Evolutionary conservation across 108 stramenopile genomes (phyloP), one percentile per base, ranked within the genome.

Genomic region (Schizochytrium sp.): DNA sequence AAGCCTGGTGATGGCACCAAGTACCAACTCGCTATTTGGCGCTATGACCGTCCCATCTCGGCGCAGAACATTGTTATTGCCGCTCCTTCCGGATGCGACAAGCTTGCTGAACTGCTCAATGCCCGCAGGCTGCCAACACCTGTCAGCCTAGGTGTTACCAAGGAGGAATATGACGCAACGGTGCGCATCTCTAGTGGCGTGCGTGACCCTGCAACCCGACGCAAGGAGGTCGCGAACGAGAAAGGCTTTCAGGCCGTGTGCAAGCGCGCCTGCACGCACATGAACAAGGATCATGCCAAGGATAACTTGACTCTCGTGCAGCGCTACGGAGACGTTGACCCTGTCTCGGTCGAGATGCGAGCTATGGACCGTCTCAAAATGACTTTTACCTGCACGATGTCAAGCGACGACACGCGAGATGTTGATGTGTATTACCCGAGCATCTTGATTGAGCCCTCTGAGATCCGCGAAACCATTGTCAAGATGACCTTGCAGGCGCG

Each of bases 231-330:
- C 10, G 51, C 45, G 10, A 53, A 45, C 45, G 76, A 47, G 76
- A 23, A 83, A 16, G n/a, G 19, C 28, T 83, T 83, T 45, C 6
- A 83, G 76, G 23, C 12, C 12, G 76, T 23, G 44, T 47, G 45
- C 51, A 18, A 12, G 25, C 76, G 76, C 48, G 45, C 76, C 51
- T n/a, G n/a, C 51, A 12, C 18, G 45, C 76, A 83, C 76, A 83
- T 83, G 76, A 83, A 83, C 76, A 83, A 83, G 28, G 76, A 83
- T 23, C 76, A 83, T 23, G 76, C 76, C 28, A 47, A 83, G 48
- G 76, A 83, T 53, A 53, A 53, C 23, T 1, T 83, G 18, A 83
- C 76, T 6, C 23, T 83, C 14, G 76, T 83, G 19, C 76, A 83
- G 76, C 23, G n/a, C 25, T 34, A 83, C 48, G 76, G 18, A 12